phyloP scores from a whole-genome alignment of 225 moss, liverwort and hornwort genomes.

The Sphagnum contortum region DNA sequence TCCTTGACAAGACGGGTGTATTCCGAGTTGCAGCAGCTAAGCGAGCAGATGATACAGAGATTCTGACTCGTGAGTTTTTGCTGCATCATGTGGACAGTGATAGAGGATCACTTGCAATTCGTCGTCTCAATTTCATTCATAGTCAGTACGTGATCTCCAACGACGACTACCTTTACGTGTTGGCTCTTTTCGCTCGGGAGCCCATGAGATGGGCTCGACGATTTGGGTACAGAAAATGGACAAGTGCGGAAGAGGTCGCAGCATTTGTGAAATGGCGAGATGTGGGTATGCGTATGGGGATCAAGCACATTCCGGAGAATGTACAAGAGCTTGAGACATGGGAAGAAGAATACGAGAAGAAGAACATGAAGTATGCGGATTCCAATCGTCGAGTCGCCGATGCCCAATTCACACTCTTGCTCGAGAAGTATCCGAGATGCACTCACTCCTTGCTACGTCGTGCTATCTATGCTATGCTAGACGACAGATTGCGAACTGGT shows the following conservation, averaged over 20 bases:
- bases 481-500: constrained; percentile 22
- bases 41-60: constrained; percentile 35
- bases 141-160: constrained; percentile 27
- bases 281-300: constrained; percentile 29
- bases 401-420: constrained; percentile 8
- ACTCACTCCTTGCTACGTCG: constrained; percentile 10
- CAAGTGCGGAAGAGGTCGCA: constrained; percentile 24
- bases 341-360: constrained; percentile 21
- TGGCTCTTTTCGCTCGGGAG: constrained; percentile 23
- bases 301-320: constrained; percentile 17
- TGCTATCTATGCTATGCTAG: constrained; percentile 28
- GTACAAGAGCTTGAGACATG: constrained; percentile 22
- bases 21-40: constrained; percentile 17
- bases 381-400: constrained; percentile 26
- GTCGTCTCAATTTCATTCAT: constrained; percentile 35
- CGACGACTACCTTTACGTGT: constrained; percentile 23
- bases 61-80: constrained; percentile 17
- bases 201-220: constrained; percentile 25
- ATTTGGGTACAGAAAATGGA: constrained; percentile 21
- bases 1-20: constrained; percentile 16
- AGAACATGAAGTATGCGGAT: constrained; percentile 22
- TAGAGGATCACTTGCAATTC: constrained; percentile 22
- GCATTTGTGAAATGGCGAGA: constrained; percentile 29
- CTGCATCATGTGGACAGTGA: constrained; percentile 29
- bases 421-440: constrained; percentile 7